Conservation (phyloP, 2,329 filamentous ascomycete genomes). For the Fusarium coffeatum region DNA sequence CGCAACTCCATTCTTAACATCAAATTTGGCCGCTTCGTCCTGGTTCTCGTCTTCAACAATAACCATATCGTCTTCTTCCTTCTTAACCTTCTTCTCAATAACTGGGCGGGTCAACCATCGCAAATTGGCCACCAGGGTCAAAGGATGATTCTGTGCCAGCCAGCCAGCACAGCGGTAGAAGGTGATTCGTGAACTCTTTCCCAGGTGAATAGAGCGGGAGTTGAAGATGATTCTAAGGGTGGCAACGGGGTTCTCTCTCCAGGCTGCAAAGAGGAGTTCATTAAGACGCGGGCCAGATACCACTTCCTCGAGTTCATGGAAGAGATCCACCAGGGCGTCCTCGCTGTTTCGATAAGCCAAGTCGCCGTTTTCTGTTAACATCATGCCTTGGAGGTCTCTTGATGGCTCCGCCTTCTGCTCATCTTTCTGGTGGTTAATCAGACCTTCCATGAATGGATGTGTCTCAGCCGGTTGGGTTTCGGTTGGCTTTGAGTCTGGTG, state of each 20-base stretch:
- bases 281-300: slow-evolving; percentile 53
- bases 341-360: slow-evolving; percentile 60
- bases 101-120: slow-evolving; percentile 66
- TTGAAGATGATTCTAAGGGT: slow-evolving; percentile 72
- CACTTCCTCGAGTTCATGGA: slow-evolving; percentile 61
- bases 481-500: slow-evolving; percentile 1
- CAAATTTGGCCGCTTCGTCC: slow-evolving; percentile 51
- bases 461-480: not conserved
- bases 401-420: not conserved
- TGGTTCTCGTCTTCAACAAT: slow-evolving; percentile 51
- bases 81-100: slow-evolving; percentile 63
- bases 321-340: slow-evolving; percentile 63
- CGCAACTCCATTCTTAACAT: slow-evolving; percentile 61
- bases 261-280: slow-evolving; percentile 60
- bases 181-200: slow-evolving; percentile 60
- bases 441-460: slow-evolving; percentile 52
- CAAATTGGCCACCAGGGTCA: slow-evolving; percentile 65
- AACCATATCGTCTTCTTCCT: slow-evolving; percentile 52
- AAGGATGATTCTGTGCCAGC: slow-evolving; percentile 65
- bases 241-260: slow-evolving; percentile 59
- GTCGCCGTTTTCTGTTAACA: slow-evolving; percentile 65
- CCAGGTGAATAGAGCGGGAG: slow-evolving; percentile 69
- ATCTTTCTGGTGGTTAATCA: slow-evolving; percentile 40
- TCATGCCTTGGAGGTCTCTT: slow-evolving; percentile 54
- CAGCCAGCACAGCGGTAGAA: slow-evolving; percentile 68